Conservation (phyloP, 768 basidiomycete genomes). For the Daedaleopsis nitida region DNA sequence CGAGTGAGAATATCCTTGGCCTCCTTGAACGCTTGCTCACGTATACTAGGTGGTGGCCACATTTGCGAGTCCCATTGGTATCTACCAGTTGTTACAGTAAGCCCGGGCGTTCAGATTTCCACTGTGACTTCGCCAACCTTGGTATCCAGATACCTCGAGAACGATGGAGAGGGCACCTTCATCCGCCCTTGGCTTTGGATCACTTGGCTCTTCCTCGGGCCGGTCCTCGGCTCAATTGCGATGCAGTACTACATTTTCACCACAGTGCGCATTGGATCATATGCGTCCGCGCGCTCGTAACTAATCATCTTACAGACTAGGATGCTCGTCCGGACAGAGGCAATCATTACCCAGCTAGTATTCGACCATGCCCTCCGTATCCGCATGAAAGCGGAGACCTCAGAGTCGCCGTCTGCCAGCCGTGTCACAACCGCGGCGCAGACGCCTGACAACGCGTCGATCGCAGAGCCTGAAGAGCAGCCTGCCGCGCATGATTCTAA, state of each 20-base stretch:
- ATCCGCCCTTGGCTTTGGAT: slow-evolving; percentile 77
- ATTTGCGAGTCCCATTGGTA: slow-evolving; percentile 35
- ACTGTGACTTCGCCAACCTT: not conserved
- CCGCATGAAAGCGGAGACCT: slow-evolving; percentile 43
- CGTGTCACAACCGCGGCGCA: slow-evolving; percentile 27
- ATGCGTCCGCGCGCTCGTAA: too few species aligned
- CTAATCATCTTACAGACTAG: slow-evolving; percentile 29
- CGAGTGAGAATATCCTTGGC: not conserved
- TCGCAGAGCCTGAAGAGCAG: slow-evolving; percentile 11
- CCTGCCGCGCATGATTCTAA: slow-evolving; percentile 3
- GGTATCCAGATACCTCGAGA: slow-evolving; percentile 56
- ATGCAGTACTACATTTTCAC: slow-evolving; percentile 56
- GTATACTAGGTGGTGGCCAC: slow-evolving; percentile 21
- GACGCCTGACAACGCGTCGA: slow-evolving; percentile 29
- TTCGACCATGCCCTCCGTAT: slow-evolving; percentile 60
- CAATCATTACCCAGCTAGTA: slow-evolving; percentile 53
- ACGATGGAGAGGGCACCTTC: slow-evolving; percentile 45
- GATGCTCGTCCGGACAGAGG: slow-evolving; percentile 42
- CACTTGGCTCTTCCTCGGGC: slow-evolving; percentile 49
- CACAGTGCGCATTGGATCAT: not conserved
- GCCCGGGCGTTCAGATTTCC: not conserved
- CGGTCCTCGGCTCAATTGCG: slow-evolving; percentile 42
- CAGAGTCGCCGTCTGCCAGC: slow-evolving; percentile 19
- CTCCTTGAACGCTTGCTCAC: not conserved
- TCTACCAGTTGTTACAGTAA: slow-evolving; percentile 37